Percentiles rank a stretch among this genome's conserved stretches.
Conservation (phyloP, 495 filamentous ascomycete genomes). For the Daldinia concentrica region DNA sequence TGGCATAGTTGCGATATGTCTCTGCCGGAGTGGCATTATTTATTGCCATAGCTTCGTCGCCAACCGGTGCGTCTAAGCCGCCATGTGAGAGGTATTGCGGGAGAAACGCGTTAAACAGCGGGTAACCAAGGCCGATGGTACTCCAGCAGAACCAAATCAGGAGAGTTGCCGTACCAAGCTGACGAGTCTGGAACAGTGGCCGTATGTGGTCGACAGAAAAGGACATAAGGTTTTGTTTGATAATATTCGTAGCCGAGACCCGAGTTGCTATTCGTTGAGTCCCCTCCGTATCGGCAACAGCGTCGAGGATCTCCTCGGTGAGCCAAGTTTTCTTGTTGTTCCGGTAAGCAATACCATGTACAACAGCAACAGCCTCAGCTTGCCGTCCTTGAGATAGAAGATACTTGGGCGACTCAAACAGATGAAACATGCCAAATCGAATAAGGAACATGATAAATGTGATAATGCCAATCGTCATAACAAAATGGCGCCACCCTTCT, state of each 20-base stretch:
- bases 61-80: constrained; percentile 59
- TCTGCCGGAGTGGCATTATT: constrained; percentile 42
- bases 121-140: constrained; percentile 69
- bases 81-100: constrained; percentile 81
- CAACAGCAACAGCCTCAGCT: constrained; percentile 75
- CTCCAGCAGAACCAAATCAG: constrained; percentile 69
- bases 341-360: constrained; percentile 76
- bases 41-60: constrained; percentile 14
- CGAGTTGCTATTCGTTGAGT: constrained; percentile 28
- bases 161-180: constrained; percentile 59
- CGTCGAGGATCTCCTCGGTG: constrained; percentile 67
- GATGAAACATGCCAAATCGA: constrained; percentile 82
- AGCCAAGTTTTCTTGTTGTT: constrained; percentile 73
- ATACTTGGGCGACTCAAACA: constrained; percentile 86
- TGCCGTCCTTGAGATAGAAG: constrained; percentile 79
- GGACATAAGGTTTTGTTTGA: constrained; percentile 50
- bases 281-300: constrained; percentile 54
- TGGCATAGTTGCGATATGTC: constrained; percentile 77
- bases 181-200: constrained; percentile 57
- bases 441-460: constrained; percentile 75
- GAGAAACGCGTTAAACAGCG: constrained; percentile 85
- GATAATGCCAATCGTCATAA: constrained; percentile 75
- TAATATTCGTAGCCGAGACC: constrained; percentile 49
- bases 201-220: constrained; percentile 58
- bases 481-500: constrained; percentile 82